Conservation (phyloP, 768 basidiomycete species). For the Daedaleopsis sinensis region DNA sequence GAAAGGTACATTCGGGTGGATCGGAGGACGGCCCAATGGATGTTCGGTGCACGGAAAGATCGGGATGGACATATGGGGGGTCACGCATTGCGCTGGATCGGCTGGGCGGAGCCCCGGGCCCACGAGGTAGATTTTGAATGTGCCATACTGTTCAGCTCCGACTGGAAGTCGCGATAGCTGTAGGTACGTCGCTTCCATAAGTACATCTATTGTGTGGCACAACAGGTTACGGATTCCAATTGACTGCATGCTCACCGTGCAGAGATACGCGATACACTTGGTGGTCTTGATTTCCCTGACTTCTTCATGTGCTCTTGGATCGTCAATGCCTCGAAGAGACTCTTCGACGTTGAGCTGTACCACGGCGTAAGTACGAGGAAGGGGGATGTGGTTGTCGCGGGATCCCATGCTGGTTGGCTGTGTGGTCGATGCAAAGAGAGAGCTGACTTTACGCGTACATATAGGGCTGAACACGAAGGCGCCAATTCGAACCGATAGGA, state of each 20-base stretch:
- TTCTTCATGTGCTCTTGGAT: not conserved
- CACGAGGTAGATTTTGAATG: not conserved
- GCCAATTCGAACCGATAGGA: too few relatives aligned
- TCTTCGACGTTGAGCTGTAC: too few relatives aligned
- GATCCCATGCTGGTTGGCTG: too few relatives aligned
- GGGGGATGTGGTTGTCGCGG: too few relatives aligned
- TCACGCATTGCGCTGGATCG: not conserved
- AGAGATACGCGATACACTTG: not conserved
- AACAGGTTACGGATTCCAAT: not conserved
- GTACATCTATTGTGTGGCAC: not conserved
- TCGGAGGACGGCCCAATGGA: not conserved
- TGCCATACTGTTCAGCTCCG: not conserved
- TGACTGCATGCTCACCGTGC: not conserved
- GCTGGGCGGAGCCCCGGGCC: not conserved
- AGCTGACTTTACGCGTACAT: too few relatives aligned
- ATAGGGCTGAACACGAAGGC: too few relatives aligned
- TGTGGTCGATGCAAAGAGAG: too few relatives aligned
- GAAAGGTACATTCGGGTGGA: not conserved
- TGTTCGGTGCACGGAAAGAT: constrained; percentile 4
- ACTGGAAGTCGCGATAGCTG: not conserved
- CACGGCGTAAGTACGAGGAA: too few relatives aligned
- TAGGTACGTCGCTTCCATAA: too few relatives aligned
- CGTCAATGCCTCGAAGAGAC: not conserved
- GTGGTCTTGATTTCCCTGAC: not conserved
- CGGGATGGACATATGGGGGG: constrained; percentile 4